Percentiles rank a stretch among this genome's conserved stretches.
Evolutionary conservation across 768 basidiomycete genomes (phyloP).

Genomic region (Gautieria morchelliformis): DNA sequence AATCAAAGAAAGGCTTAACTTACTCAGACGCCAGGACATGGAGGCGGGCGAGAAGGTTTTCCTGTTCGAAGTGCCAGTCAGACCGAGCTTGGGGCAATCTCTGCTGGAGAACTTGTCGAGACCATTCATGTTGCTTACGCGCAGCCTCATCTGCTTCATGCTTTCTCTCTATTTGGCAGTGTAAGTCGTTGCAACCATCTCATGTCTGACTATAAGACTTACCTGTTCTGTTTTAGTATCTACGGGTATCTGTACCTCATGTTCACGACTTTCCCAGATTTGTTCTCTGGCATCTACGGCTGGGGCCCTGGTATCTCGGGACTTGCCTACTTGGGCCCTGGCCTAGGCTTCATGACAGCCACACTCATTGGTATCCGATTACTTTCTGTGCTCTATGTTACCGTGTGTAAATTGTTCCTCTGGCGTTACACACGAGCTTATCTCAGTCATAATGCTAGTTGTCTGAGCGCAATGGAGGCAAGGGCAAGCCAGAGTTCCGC

Average conservation of each 20-base stretch:
- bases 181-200: not conserved
- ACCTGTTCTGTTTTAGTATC: slow-evolving; percentile 65
- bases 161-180: slow-evolving; percentile 11
- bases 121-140: slow-evolving; percentile 13
- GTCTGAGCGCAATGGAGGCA: slow-evolving; percentile 4
- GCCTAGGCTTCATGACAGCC: slow-evolving; percentile 43
- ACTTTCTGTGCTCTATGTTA: slow-evolving; percentile 36
- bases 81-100: slow-evolving; percentile 8
- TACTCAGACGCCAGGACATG: slow-evolving; percentile 9
- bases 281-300: slow-evolving; percentile 25
- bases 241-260: slow-evolving; percentile 17
- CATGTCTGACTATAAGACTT: slow-evolving; percentile 48
- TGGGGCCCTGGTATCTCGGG: slow-evolving; percentile 29
- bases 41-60: not conserved
- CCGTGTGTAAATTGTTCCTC: slow-evolving; percentile 24
- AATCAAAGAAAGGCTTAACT: slow-evolving; percentile 9
- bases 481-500: slow-evolving; percentile 11
- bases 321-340: slow-evolving; percentile 37
- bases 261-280: slow-evolving; percentile 27
- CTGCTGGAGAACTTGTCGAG: slow-evolving; percentile 12
- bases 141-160: slow-evolving; percentile 14
- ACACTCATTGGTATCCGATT: slow-evolving; percentile 40
- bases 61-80: not conserved
- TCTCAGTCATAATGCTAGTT: slow-evolving; percentile 10
- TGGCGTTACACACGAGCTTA: not conserved